These are phyloP conservation scores for Cryphonectria nitschkei DNA, from an alignment of 2,329 filamentous ascomycete genomes.

Conservation along the genomic window DNA sequence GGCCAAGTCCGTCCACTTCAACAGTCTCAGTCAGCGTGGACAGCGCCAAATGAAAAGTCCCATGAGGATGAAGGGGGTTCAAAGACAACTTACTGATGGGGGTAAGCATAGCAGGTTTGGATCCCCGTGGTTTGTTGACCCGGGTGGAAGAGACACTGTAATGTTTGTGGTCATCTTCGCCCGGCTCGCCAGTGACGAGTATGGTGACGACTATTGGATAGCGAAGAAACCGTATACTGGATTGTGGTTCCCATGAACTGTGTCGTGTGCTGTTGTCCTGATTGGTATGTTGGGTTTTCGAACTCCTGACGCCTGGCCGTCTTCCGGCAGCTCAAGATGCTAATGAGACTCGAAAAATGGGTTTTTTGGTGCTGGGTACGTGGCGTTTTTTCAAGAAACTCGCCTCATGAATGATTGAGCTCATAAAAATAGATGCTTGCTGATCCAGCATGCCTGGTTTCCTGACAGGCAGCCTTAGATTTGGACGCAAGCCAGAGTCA, in stretches of 20 bases:
- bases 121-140: not conserved
- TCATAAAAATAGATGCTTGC: not conserved
- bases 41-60: no score
- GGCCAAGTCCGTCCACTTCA: conserved; percentile 2
- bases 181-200: not conserved
- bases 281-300: not conserved
- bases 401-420: not conserved
- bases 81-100: not conserved
- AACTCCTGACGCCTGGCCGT: not conserved
- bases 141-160: not conserved
- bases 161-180: not conserved
- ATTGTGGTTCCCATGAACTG: not conserved
- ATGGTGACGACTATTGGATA: not conserved
- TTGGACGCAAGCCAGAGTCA: not conserved
- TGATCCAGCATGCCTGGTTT: not conserved
- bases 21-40: not conserved
- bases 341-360: no score
- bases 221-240: not conserved
- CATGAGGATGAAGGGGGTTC: not conserved
- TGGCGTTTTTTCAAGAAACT: no score
- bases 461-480: not conserved
- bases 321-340: no score
- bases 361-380: no score
- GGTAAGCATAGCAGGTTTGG: not conserved
- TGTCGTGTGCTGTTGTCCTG: not conserved